A percentile compares a stretch with the other conserved stretches of the same genome.
Evolutionary conservation across 371 early-diverging fungal genomes (phyloP).

Genomic region (Rhizomucor miehei): DNA sequence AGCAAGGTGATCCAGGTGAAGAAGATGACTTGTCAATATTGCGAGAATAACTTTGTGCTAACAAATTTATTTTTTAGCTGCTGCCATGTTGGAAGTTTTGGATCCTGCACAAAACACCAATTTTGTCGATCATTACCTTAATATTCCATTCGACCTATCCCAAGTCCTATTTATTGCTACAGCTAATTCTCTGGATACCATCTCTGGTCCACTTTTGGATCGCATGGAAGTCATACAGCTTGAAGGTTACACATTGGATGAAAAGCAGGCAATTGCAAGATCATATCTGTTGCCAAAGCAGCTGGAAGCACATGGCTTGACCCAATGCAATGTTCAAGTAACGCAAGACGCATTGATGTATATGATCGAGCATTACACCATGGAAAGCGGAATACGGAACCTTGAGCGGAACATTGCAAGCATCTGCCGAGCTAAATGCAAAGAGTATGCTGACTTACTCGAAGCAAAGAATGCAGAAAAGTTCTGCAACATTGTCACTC

Average conservation of each 20-base stretch:
- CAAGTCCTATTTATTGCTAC: slow-evolving; percentile 86
- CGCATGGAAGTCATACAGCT: slow-evolving; percentile 85
- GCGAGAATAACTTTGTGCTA: not conserved
- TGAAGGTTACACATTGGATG: slow-evolving; percentile 83
- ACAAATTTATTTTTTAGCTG: slow-evolving; percentile 27
- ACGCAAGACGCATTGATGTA: slow-evolving; percentile 53
- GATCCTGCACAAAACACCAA: slow-evolving; percentile 84
- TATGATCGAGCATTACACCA: slow-evolving; percentile 69
- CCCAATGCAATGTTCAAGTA: slow-evolving; percentile 32
- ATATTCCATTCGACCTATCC: slow-evolving; percentile 80
- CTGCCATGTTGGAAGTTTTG: slow-evolving; percentile 83
- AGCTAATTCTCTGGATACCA: slow-evolving; percentile 75
- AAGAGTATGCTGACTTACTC: slow-evolving; percentile 53
- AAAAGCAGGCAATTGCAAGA: slow-evolving; percentile 63
- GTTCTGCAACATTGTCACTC: slow-evolving; percentile 8
- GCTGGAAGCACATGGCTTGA: slow-evolving; percentile 65
- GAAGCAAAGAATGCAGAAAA: slow-evolving; percentile 16
- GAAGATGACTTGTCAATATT: not conserved
- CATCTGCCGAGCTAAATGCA: slow-evolving; percentile 69
- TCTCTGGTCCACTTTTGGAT: slow-evolving; percentile 78
- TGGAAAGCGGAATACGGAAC: slow-evolving; percentile 80
- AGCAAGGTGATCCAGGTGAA: slow-evolving; percentile 75
- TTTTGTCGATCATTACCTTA: slow-evolving; percentile 79
- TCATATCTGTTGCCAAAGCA: slow-evolving; percentile 68
- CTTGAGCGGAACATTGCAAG: slow-evolving; percentile 74